phyloP scores from a whole-genome alignment of 306 rosid genomes.

The Medicago truncatula region MtrunA17r5.0-ANR NC_053048.1:37092001-37092500 shows the following conservation, averaged over 20 bases:
- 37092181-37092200: background rate
- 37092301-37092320: background rate
- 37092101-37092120: slow-evolving; percentile 11
- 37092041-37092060: background rate
- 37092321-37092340: slow-evolving; percentile 12
- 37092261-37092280: background rate
- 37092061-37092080: background rate
- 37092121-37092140: background rate
- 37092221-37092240: background rate
- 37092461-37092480: background rate
- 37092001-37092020: slow-evolving; percentile 22
- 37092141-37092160: slow-evolving; percentile 6
- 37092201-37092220: background rate
- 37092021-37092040: background rate
- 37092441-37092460: background rate
- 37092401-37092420: background rate
- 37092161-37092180: background rate
- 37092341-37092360: slow-evolving; percentile 3
- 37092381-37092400: background rate
- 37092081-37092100: slow-evolving; percentile 2
- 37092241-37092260: slow-evolving; percentile 1
- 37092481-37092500: background rate
- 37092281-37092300: background rate
- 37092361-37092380: slow-evolving; percentile 8
- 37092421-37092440: background rate